Conservation (phyloP, 2,329 filamentous ascomycete genomes). For the Alternaria gansuensis region DNA sequence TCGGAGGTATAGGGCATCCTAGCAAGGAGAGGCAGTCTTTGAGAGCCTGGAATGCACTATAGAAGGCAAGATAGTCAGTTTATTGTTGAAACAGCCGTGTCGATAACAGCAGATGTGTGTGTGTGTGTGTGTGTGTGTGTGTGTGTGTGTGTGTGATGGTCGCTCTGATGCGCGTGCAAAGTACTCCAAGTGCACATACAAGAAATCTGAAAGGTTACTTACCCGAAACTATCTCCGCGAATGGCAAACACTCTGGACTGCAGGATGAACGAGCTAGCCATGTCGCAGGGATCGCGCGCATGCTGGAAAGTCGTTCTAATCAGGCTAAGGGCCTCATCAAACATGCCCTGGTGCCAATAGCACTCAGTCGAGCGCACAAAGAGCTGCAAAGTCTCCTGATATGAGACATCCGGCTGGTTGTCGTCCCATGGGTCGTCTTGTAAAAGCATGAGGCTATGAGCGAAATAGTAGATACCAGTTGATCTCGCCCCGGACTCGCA, state of each 20-base stretch:
- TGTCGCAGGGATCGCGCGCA: constrained; percentile 77
- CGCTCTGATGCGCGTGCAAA: not conserved
- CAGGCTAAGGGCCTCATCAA: constrained; percentile 71
- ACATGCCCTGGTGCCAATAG: constrained; percentile 79
- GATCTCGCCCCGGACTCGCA: constrained; percentile 83
- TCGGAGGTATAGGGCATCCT: constrained; percentile 70
- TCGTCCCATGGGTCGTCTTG: constrained; percentile 82
- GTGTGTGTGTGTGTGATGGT: no score
- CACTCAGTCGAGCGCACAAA: constrained; percentile 84
- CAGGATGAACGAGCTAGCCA: constrained; percentile 83
- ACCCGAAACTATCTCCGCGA: constrained; percentile 70
- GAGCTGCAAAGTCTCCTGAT: constrained; percentile 78
- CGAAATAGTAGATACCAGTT: constrained; percentile 84
- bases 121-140: no score
- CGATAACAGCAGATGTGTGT: not conserved
- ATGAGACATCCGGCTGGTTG: constrained; percentile 74
- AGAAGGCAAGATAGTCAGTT: not conserved
- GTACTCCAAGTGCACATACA: not conserved
- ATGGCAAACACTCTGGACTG: constrained; percentile 81
- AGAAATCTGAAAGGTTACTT: constrained; percentile 1
- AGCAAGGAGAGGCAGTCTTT: constrained; percentile 72
- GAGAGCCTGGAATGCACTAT: constrained; percentile 71
- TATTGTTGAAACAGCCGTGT: not conserved
- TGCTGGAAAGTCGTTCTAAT: constrained; percentile 74
- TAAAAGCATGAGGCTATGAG: constrained; percentile 77